Evolutionary conservation across 2,329 filamentous ascomycete species (phyloP), one percentile per base, ranked within the genome.

Genomic region (Huntiella moniliformis): DNA sequence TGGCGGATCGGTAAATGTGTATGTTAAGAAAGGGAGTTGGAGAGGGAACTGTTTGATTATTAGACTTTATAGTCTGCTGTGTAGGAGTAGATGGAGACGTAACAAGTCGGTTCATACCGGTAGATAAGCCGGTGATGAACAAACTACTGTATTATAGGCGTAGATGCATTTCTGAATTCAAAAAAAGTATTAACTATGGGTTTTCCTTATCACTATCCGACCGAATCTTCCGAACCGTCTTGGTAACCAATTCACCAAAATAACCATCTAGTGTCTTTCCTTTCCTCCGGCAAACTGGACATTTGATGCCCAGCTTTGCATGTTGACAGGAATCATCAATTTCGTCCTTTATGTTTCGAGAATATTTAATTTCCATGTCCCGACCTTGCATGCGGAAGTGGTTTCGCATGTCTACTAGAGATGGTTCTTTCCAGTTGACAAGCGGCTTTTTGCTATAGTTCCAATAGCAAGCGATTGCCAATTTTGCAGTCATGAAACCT

Each of bases 1-100:
- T 96, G 63, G 73, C 77, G 16, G 77, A 84, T 55, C 71, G 83
- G 65, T 94, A 70, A 35, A 32, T 17, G 13, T n/a, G 33, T 18
- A 16, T n/a, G 17, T 7, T 22, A 8, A 17, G 15, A 12, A 13
- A 3, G 6, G 13, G 22, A 38, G 38, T 36, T 17, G 10, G 45
- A 36, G 31, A 12, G 31, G 16, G 43, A 38, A 17, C 41, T 33
- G 38, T 28, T 36, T 42, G 13, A 17, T 39, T 34, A 33, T n/a
- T 15, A 22, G 22, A 32, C 15, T 38, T 12, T 8, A 15, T 28
- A 31, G 12, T 34, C 11, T 37, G 18, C 32, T 36, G 28, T 48
- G 42, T 48, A 48, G 38, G 46, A 45, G 31, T 48, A 48, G 17
- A 40, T 13, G 33, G 37, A 35, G 37, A 22, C 12, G 18, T 10